Evolutionary conservation across 208 protist species (phyloP).

Genomic region (Zelonia costaricensis): DNA sequence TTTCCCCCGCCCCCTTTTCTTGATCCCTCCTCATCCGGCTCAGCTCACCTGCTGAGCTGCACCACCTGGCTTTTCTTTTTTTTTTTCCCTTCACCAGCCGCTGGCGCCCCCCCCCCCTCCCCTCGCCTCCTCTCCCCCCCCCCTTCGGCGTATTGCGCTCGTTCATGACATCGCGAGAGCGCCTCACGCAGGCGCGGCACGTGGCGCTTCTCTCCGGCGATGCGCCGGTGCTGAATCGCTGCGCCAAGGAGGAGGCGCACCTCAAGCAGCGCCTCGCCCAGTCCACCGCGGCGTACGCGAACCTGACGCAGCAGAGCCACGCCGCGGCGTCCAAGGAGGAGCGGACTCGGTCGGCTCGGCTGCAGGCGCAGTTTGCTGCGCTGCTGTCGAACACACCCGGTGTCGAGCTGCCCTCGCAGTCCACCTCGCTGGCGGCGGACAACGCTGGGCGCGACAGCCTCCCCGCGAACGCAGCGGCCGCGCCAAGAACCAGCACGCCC

Average conservation of each 20-base stretch:
- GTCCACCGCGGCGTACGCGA: conserved; percentile 18
- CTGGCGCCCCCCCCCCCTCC: too few relatives aligned
- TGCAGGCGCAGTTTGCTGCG: conserved; percentile 38
- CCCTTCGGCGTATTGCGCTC: too few relatives aligned
- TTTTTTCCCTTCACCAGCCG: too few relatives aligned
- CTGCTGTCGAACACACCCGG: conserved; percentile 15
- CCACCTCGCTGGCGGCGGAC: too few relatives aligned
- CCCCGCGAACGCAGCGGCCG: too few relatives aligned
- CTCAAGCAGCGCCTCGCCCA: conserved; percentile 27
- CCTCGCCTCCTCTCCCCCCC: background rate
- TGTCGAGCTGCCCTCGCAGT: conserved; percentile 4
- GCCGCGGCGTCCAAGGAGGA: conserved; percentile 22
- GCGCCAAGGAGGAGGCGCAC: conserved; percentile 27
- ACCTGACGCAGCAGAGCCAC: conserved; percentile 15
- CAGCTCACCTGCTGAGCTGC: too few relatives aligned
- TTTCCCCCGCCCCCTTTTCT: too few relatives aligned
- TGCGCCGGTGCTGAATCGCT: conserved; percentile 43
- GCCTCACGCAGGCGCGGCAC: conserved; percentile 20
- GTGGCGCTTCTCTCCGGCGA: conserved; percentile 38
- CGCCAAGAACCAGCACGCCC: background rate
- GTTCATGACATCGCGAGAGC: conserved; percentile 18
- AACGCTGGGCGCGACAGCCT: too few relatives aligned
- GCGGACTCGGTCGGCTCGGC: conserved; percentile 25
- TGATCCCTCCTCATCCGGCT: too few relatives aligned
- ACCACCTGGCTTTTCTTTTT: too few relatives aligned